These are phyloP conservation scores for Fomitopsis pulvina DNA, from an alignment of 768 basidiomycete genomes.

Conservation along the genomic window DNA sequence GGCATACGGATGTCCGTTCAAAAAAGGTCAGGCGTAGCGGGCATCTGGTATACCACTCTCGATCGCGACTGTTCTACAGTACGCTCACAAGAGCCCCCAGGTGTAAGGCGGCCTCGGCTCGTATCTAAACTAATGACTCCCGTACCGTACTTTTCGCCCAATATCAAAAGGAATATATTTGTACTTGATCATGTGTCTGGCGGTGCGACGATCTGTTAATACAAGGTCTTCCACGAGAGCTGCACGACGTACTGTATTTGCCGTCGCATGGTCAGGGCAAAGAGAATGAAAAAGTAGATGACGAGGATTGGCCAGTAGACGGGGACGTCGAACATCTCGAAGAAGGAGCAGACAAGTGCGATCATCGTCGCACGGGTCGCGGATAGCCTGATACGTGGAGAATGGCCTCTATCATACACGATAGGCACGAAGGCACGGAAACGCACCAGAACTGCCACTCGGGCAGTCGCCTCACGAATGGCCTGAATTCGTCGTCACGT, in stretches of 20 bases:
- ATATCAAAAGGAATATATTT: conserved; percentile 95
- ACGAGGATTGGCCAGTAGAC: conserved; percentile 99
- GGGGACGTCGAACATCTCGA: conserved; percentile 87
- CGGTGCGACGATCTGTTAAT: conserved; percentile 5
- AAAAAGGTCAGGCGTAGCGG: no score
- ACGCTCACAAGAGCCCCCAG: no score
- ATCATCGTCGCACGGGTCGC: conserved; percentile 84
- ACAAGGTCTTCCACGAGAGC: background rate
- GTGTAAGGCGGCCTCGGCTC: no score
- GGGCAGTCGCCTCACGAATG: conserved; percentile 91
- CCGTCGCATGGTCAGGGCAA: conserved; percentile 90
- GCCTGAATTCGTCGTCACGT: conserved; percentile 93
- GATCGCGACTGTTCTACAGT: no score
- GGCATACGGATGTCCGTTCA: no score
- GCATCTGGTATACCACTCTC: no score
- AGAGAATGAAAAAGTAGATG: conserved; percentile 93
- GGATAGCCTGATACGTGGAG: conserved; percentile 60
- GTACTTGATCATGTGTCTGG: conserved; percentile 98
- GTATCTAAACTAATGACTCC: conserved; percentile 46
- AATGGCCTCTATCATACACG: background rate
- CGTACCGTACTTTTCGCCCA: conserved; percentile 88
- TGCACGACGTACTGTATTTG: conserved; percentile 78
- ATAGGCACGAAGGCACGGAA: background rate
- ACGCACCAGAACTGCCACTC: conserved; percentile 95
- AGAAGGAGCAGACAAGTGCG: conserved; percentile 74